Evolutionary conservation across 192 early-diverging fungal species (phyloP), one percentile per base, ranked within the genome.

Genomic region (Backusella mclennaniae): DNA sequence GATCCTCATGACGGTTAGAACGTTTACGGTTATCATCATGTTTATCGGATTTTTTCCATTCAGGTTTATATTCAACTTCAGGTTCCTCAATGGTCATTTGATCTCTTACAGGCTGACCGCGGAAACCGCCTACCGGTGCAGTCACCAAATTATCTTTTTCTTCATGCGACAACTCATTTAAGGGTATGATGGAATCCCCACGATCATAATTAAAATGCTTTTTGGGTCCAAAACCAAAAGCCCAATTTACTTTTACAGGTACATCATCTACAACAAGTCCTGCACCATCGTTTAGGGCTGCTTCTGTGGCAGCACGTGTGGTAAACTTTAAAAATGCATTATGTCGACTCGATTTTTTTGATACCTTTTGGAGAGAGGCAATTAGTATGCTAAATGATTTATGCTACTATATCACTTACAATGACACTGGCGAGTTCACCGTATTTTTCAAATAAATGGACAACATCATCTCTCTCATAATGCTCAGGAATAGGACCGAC

Each of bases 201-300:
- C 38, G 29, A 71, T 83, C 76, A 75, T 80, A 80, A 72, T 78
- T 77, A 69, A 83, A 83, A 14, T 73, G 71, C 56, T 66, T 71
- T 44, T 80, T 79, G 29, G 82, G 82, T 19, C 82, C 82, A 74
- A 83, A 83, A 2, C 82, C 79, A 76, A 69, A 83, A 17, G 82
- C 82, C 82, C 82, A 83, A 29, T 79, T 77, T 59, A 83, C 76
- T 41, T 83, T 79, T 52, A 79, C 78, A 29, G 71, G 67, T 26
- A 71, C 68, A 42, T 49, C 77, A 14, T 69, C 44, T 0, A 73
- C 46, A 2, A 59, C 35, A 11, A 79, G 53, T 7, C 73, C 39
- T 1, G 4, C 6, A 11, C 42, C 39, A 19, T 44, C 73, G 17
- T 67, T 59, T 38, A 74, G 70, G 8, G 77, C 77, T 21, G 23